Base-by-base conservation (phyloP, 176 grass and related monocot species). In the Guadua angustifolia region DNA sequence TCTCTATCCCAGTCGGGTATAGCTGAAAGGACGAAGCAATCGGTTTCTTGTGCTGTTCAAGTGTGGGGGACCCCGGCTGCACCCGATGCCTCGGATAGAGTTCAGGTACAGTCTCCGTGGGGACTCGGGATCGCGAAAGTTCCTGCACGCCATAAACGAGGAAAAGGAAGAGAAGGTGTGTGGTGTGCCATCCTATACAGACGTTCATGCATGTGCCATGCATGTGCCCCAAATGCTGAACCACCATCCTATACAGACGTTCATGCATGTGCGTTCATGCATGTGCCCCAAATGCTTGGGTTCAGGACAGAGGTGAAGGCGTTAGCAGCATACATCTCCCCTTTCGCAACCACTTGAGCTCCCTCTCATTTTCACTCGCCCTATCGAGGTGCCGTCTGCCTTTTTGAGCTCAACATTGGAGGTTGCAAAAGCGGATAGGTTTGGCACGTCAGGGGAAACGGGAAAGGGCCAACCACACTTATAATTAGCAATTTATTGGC, bases 111-210 rank as follows among this genome's bases (percentile, higher is more conserved):
- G 29, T 1, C 29, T 1, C 29, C 1, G 29, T 29, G 29, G 29
- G 29, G 29, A 43, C 44, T 26, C 8, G 44, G 60, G 75, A 1
- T 17, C 33, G 52, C 24, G 35, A 26, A 9, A 40, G 61, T 9
- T 36, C 52, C 71, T 70, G 83, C 66, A 77, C 61, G 5, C 61
- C 63, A 75, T 86, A 90, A 86, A 90, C 51, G 83, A 24, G 66
- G 78, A 82, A 65, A 87, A 79, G 14, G 79, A 82, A 77, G 58
- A 32, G 65, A 1, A 49, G 57, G 57, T 1, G 29, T 29, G 29
- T 1, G 57, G 57, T 1, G 29, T 29, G 29, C 29, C 29, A 29
- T 29, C 29, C 29, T 29, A 29, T 29, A 29, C 29, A 29, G 29
- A 29, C 46, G 66, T 83, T 66, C 57, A 66, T 79, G n/a, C n/a